Conservation (phyloP, 495 filamentous ascomycete species). For the Corynascus novoguineensis region DNA sequence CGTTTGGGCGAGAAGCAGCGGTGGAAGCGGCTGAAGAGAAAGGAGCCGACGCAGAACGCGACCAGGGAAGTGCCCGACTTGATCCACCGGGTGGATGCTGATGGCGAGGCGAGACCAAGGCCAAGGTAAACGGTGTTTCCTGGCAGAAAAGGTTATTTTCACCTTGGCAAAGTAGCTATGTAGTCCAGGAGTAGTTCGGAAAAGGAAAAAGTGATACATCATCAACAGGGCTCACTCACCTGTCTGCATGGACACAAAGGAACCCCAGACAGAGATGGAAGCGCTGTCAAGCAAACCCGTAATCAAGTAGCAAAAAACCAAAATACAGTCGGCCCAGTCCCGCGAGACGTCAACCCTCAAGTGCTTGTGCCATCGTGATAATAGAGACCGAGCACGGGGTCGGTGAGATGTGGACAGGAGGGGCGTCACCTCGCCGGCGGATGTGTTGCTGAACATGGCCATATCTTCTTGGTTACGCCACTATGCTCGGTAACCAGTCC, state of each 20-base stretch:
- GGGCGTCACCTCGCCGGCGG: background rate
- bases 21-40: slow-evolving; percentile 59
- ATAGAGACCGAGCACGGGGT: background rate
- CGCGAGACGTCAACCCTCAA: slow-evolving; percentile 48
- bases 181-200: too few relatives aligned
- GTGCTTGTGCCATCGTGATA: slow-evolving; percentile 32
- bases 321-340: slow-evolving; percentile 53
- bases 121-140: slow-evolving; percentile 71
- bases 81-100: slow-evolving; percentile 54
- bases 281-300: slow-evolving; percentile 70
- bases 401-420: background rate
- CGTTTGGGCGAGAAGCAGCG: slow-evolving; percentile 48
- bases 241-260: slow-evolving; percentile 76
- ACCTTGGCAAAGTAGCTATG: too few relatives aligned
- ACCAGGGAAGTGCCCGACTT: slow-evolving; percentile 58
- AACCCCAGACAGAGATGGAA: slow-evolving; percentile 66
- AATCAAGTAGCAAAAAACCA: slow-evolving; percentile 64
- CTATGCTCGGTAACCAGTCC: too few relatives aligned
- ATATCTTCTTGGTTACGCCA: too few relatives aligned
- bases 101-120: slow-evolving; percentile 55
- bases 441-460: background rate
- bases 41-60: slow-evolving; percentile 62
- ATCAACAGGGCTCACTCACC: slow-evolving; percentile 41
- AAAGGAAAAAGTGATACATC: background rate
- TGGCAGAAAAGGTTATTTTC: too few relatives aligned